Evolutionary conservation across 441 rosid genomes (phyloP), one percentile per base, ranked within the genome.

Genomic region (Eutrema salsugineum): DNA sequence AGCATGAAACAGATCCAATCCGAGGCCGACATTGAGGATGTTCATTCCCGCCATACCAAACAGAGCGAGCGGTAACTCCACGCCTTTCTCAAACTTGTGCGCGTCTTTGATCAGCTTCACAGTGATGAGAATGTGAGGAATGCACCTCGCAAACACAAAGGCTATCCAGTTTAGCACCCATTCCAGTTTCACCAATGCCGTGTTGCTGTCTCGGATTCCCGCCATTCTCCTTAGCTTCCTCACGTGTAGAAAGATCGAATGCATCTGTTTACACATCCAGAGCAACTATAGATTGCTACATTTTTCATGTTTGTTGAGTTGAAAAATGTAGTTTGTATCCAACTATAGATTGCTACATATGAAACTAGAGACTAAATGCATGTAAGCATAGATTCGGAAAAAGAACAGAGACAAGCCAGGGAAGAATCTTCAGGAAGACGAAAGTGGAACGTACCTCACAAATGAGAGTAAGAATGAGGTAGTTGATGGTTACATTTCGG

Each of bases 1-100:
- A 54, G 97, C 92, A 32, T 83, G 78, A 30, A 87, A 73, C 70
- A 94, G 90, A 83, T 91, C 97, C 28, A 90, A 66, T 15, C 92
- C 97, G 10, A 94, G 97, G 16, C 86, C 86, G 5, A 51, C 56
- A 49, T 90, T 94, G 22, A 94, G 89, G 33, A 88, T 28, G 80
- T 91, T 87, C 99, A 94, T 90, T 69, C 97, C 97, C 20, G 58
- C 81, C 99, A 94, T 94, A 49, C 97, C 97, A 57, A 83, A 83
- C 62, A 94, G 61, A 15, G 97, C 99, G 22, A 94, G 88, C 1
- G 97, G 97, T 82, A 85, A 84, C 85, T 91, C 95, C 3, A 90
- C 68, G 4, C 97, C 99, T 64, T 63, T 87, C 51, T 60, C 84
- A 17, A 94, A 94, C 88, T 87, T 86, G 73, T 81, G 65, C 16